These are phyloP conservation scores for Cladosporium sp. DNA, from an alignment of 2,329 filamentous ascomycete genomes.

Conservation along the genomic window DNA sequence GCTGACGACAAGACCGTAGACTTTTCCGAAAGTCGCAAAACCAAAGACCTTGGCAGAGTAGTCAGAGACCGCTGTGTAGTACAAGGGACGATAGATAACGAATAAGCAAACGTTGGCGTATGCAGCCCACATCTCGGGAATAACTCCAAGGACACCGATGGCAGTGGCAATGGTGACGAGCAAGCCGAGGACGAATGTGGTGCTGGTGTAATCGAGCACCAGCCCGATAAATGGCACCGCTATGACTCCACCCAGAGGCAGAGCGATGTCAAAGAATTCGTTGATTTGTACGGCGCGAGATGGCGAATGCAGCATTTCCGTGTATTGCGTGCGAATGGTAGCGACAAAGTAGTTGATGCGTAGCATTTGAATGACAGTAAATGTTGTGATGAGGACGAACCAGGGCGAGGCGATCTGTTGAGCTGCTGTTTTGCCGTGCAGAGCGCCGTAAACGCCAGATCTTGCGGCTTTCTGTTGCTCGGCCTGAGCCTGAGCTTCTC, in stretches of 20 bases:
- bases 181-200: constrained; percentile 60
- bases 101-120: constrained; percentile 75
- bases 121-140: constrained; percentile 64
- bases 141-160: constrained; percentile 70
- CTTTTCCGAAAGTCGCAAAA: constrained; percentile 83
- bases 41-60: constrained; percentile 89
- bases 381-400: constrained; percentile 77
- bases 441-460: constrained; percentile 78
- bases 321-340: constrained; percentile 76
- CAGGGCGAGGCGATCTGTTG: constrained; percentile 74
- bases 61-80: constrained; percentile 84
- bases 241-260: constrained; percentile 77
- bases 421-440: constrained; percentile 65
- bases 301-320: constrained; percentile 61
- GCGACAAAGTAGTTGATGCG: constrained; percentile 88
- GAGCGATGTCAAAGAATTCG: constrained; percentile 76
- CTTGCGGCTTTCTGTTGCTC: constrained; percentile 58
- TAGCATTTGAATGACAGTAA: constrained; percentile 57
- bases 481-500: constrained; percentile 58
- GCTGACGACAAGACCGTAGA: constrained; percentile 89
- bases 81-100: constrained; percentile 78
- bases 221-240: constrained; percentile 80
- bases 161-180: constrained; percentile 66
- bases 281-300: constrained; percentile 64
- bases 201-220: constrained; percentile 70